Percentiles rank a stretch among this genome's conserved stretches.
phyloP scores from a whole-genome alignment of 2,329 filamentous ascomycete species.

The Pleochaeta shiraiana region DNA sequence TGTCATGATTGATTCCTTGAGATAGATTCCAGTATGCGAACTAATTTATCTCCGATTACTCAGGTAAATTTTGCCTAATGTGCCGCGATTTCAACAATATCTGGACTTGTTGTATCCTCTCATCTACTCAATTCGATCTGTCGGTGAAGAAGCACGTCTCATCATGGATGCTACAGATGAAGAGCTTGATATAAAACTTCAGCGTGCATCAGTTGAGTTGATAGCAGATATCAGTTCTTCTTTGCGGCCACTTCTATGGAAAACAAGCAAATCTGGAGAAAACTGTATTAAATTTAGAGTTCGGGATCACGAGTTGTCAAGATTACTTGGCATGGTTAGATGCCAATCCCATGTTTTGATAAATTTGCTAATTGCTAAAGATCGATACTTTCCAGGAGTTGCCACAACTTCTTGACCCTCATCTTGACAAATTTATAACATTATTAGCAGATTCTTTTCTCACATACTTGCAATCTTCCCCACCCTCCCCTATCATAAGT shows the following conservation, averaged over 20 bases:
- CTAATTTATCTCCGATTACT: too few species aligned
- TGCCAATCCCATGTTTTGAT: neutral
- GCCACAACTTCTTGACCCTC: conserved; percentile 75
- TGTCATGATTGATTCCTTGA: too few species aligned
- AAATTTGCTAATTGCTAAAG: conserved; percentile 8
- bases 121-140: too few species aligned
- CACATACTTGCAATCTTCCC: conserved; percentile 32
- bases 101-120: too few species aligned
- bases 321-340: conserved; percentile 26
- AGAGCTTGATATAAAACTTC: conserved; percentile 38
- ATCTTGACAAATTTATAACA: conserved; percentile 55
- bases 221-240: conserved; percentile 34
- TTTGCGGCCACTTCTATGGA: conserved; percentile 30
- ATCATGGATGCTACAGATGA: conserved; percentile 35
- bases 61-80: too few species aligned
- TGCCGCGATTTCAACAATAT: too few species aligned
- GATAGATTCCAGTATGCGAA: too few species aligned
- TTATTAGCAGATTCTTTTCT: conserved; percentile 57
- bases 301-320: conserved; percentile 26
- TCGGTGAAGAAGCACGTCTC: too few species aligned
- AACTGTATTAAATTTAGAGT: conserved; percentile 27
- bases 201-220: conserved; percentile 35
- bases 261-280: conserved; percentile 24
- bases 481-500: conserved; percentile 18
- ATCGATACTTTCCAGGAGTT: conserved; percentile 90